These are phyloP conservation scores for Cadophora malorum DNA, from an alignment of 2,329 filamentous ascomycete species.

Conservation along the genomic window DNA sequence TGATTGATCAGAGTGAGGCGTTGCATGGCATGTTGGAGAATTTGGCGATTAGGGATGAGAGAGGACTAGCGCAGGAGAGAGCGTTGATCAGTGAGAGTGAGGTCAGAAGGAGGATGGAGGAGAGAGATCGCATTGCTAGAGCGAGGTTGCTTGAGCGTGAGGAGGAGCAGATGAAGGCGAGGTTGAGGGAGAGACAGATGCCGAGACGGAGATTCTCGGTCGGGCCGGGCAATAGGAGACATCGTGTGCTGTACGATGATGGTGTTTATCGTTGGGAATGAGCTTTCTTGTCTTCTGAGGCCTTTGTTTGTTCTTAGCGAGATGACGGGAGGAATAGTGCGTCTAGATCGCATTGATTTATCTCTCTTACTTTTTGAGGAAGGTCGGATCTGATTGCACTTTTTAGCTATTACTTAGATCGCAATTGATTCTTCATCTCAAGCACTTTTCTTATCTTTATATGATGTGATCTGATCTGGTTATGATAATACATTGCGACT, in stretches of 20 bases:
- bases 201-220: conserved; percentile 36
- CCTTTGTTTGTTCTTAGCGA: conserved; percentile 6
- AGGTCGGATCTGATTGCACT: not conserved
- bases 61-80: conserved; percentile 24
- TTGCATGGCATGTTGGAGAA: conserved; percentile 34
- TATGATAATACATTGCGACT: not conserved
- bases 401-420: conserved; percentile 4
- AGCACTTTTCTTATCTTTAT: not conserved
- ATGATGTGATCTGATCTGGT: not conserved
- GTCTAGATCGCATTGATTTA: conserved; percentile 17
- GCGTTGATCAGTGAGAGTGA: conserved; percentile 29
- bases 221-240: conserved; percentile 37
- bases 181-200: conserved; percentile 39
- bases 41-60: conserved; percentile 24
- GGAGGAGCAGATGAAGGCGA: conserved; percentile 36
- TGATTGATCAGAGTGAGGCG: conserved; percentile 34
- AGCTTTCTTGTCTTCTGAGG: conserved; percentile 12
- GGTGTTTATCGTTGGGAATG: conserved; percentile 43
- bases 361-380: conserved; percentile 8
- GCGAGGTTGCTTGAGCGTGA: conserved; percentile 26
- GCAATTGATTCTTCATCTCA: conserved; percentile 11
- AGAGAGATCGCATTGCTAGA: conserved; percentile 25
- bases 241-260: conserved; percentile 42
- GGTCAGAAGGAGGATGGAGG: conserved; percentile 29
- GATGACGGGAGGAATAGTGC: not conserved